phyloP scores from a whole-genome alignment of 257 asterid species.

The Anisodus acutangulus region DNA sequence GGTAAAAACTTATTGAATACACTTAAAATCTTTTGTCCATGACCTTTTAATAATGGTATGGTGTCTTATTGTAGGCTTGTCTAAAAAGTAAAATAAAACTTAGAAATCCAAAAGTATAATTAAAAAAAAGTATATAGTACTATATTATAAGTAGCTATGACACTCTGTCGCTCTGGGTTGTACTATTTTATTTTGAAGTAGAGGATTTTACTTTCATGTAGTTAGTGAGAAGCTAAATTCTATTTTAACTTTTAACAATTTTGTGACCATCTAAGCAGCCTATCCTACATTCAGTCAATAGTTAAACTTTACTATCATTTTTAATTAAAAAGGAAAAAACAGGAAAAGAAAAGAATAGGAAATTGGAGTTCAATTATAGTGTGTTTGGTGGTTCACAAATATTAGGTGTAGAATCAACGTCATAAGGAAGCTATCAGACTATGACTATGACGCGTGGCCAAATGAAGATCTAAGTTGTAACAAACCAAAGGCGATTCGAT shows the following conservation, averaged over 20 bases:
- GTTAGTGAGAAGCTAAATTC: too few relatives aligned
- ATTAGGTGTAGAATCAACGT: slow-evolving; percentile 17
- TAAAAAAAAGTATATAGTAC: not conserved
- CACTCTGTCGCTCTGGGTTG: not conserved
- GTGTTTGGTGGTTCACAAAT: not conserved
- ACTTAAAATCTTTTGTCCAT: too few relatives aligned
- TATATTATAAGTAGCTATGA: not conserved
- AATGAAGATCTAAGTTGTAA: not conserved
- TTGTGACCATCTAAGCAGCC: not conserved
- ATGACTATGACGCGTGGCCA: not conserved
- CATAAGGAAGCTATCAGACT: not conserved
- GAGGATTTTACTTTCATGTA: too few relatives aligned
- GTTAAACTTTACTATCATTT: not conserved
- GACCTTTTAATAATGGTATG: too few relatives aligned
- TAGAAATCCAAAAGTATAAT: too few relatives aligned
- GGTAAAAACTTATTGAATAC: too few relatives aligned
- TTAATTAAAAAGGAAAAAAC: too few relatives aligned
- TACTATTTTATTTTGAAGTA: too few relatives aligned
- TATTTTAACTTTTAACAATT: not conserved
- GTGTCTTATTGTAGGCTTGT: too few relatives aligned
- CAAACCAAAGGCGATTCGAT: not conserved
- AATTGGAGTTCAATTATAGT: too few relatives aligned
- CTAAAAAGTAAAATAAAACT: not conserved
- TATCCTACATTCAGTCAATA: not conserved
- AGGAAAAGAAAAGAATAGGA: too few relatives aligned